These are phyloP conservation scores for Leccinellum luteum DNA, from an alignment of 768 basidiomycete genomes.

Conservation along the genomic window DNA sequence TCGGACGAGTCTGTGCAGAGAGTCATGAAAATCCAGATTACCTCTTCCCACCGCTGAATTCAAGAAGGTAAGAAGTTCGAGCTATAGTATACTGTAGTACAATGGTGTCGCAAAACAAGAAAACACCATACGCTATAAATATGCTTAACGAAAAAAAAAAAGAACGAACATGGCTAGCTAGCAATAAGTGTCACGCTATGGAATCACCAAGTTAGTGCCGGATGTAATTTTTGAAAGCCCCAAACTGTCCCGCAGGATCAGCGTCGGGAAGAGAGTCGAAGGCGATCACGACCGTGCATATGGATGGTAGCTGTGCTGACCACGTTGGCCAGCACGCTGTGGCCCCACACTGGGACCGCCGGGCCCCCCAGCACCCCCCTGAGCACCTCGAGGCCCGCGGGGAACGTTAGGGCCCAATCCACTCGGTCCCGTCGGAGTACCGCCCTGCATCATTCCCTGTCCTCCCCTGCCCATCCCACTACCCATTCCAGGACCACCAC, in stretches of 20 bases:
- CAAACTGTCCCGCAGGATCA: not conserved
- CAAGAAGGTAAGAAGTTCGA: not conserved
- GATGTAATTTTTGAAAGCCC: conserved; percentile 14
- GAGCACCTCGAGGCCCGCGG: conserved; percentile 60
- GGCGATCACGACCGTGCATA: conserved; percentile 59
- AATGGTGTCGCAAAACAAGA: conserved; percentile 1
- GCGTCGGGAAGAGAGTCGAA: not conserved
- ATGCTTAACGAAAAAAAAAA: conserved; percentile 10
- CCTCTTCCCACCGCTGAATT: too few species aligned
- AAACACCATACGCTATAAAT: conserved; percentile 13
- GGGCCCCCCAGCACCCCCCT: conserved; percentile 47
- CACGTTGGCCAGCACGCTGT: conserved; percentile 65
- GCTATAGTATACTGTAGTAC: conserved; percentile 6
- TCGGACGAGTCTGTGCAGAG: not conserved
- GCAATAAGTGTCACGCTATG: conserved; percentile 6
- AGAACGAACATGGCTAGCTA: not conserved
- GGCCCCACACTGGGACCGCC: conserved; percentile 64
- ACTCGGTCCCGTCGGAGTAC: conserved; percentile 34
- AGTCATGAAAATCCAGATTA: too few species aligned
- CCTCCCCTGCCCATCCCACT: conserved; percentile 42
- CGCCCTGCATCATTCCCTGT: conserved; percentile 35
- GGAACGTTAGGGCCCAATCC: conserved; percentile 60
- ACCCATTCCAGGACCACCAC: conserved; percentile 38
- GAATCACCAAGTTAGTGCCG: not conserved
- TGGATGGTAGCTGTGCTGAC: conserved; percentile 82